A percentile compares a stretch with the other conserved stretches of the same genome.
Conservation (phyloP, 2,329 filamentous ascomycete genomes). For the Madurella fahalii region DNA sequence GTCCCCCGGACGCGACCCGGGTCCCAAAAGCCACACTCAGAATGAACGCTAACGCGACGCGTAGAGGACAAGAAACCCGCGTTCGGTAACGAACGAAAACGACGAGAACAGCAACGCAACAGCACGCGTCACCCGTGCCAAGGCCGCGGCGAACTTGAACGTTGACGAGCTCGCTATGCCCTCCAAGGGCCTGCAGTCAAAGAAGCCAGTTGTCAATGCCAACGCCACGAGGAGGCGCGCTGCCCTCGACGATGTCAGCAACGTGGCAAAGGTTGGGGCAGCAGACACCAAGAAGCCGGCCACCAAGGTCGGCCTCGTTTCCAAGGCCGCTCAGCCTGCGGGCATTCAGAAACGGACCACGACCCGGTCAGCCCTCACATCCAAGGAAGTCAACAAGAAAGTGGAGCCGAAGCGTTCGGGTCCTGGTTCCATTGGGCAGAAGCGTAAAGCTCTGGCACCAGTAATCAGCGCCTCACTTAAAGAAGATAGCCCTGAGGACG, state of each 20-base stretch:
- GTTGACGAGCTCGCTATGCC: conserved; percentile 58
- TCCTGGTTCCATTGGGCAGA: conserved; percentile 63
- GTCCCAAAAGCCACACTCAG: not conserved
- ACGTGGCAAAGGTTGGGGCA: conserved; percentile 75
- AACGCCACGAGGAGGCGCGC: conserved; percentile 63
- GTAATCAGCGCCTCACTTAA: conserved; percentile 51
- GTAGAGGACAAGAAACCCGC: conserved; percentile 66
- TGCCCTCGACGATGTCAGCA: conserved; percentile 91
- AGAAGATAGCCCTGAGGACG: conserved; percentile 59
- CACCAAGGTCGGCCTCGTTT: conserved; percentile 65
- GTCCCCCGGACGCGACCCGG: not conserved
- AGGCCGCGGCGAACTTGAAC: conserved; percentile 72
- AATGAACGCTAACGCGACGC: conserved; percentile 28
- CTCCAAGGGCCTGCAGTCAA: conserved; percentile 62
- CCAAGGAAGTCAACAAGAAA: conserved; percentile 52
- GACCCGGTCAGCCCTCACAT: conserved; percentile 54
- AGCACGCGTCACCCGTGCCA: conserved; percentile 87
- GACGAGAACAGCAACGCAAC: conserved; percentile 74
- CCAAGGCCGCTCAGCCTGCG: conserved; percentile 77
- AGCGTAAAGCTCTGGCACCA: conserved; percentile 58
- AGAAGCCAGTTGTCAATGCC: conserved; percentile 52
- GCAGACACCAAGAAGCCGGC: conserved; percentile 71
- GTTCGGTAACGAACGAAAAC: conserved; percentile 84
- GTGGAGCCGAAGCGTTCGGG: conserved; percentile 67
- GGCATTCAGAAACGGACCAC: conserved; percentile 74